A percentile compares a stretch with the other conserved stretches of the same genome.
Conservation (phyloP, 306 rosid genomes). For the Notholithocarpus densiflorus region DNA sequence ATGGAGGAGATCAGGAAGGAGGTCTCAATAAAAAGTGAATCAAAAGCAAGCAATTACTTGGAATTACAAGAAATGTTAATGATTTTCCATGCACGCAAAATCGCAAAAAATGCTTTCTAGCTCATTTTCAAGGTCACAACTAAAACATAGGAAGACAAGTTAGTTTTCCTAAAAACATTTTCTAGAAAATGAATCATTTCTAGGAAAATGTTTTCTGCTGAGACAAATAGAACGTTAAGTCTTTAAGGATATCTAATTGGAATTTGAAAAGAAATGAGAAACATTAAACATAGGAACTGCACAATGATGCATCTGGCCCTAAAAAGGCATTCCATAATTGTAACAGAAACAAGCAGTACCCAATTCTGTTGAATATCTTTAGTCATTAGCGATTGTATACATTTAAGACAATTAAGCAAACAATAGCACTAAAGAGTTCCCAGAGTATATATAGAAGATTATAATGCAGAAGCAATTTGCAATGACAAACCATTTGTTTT, state of each 20-base stretch:
- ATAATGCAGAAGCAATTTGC: constrained; percentile 8
- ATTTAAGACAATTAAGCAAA: constrained; percentile 6
- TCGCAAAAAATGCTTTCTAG: too few species aligned
- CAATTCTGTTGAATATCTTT: constrained; percentile 1
- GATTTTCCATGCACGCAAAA: too few species aligned
- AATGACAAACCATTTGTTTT: constrained; percentile 17
- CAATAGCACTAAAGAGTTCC: not conserved
- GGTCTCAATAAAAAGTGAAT: too few species aligned
- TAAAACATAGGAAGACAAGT: too few species aligned
- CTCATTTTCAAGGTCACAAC: too few species aligned
- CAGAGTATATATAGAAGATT: constrained; percentile 2
- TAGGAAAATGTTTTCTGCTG: too few species aligned
- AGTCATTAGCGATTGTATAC: not conserved
- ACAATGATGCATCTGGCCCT: not conserved
- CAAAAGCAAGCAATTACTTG: too few species aligned
- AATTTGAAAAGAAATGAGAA: constrained; percentile 3
- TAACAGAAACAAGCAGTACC: not conserved
- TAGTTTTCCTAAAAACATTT: too few species aligned
- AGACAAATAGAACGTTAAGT: not conserved
- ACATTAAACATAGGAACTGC: constrained; percentile 8
- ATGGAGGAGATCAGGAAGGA: too few species aligned
- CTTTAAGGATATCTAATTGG: constrained; percentile 1
- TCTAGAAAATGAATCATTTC: too few species aligned
- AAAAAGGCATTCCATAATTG: not conserved
- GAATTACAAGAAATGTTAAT: too few species aligned